These are phyloP conservation scores for Larix sibirica DNA, from an alignment of 83 land plant genomes.

Conservation along the genomic window DNA sequence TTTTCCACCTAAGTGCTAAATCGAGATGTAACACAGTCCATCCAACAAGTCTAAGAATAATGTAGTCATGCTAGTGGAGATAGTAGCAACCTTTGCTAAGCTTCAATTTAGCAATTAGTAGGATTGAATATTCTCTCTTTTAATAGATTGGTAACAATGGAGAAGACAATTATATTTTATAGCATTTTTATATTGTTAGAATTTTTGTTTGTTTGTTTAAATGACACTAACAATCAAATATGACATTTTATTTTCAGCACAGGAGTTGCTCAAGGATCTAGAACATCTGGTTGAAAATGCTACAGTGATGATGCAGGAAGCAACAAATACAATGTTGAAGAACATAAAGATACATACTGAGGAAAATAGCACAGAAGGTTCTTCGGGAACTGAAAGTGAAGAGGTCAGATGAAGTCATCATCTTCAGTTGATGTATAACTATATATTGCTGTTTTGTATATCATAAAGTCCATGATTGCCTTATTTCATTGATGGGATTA, in stretches of 20 bases:
- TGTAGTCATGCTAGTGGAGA: not conserved
- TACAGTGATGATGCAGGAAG: not conserved
- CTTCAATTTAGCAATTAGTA: not conserved
- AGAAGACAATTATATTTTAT: not conserved
- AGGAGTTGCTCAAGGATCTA: conserved; percentile 12
- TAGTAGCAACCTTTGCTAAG: not conserved
- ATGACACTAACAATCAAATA: not conserved
- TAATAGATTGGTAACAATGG: not conserved
- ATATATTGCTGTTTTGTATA: not conserved
- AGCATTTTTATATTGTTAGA: not conserved
- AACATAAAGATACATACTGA: not conserved
- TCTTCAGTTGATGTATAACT: not conserved
- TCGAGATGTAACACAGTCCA: not conserved
- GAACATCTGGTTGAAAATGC: not conserved
- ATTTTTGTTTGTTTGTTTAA: not conserved
- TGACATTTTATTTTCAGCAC: not conserved
- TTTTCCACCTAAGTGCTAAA: too few species aligned
- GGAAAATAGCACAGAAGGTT: not conserved
- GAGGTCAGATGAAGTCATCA: not conserved
- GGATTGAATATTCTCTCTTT: too few species aligned
- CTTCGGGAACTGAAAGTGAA: conserved; percentile 12
- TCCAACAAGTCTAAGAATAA: not conserved
- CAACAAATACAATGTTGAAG: not conserved
- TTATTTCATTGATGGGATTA: not conserved
- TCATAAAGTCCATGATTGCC: not conserved